These are phyloP conservation scores for Polyporus tsugae DNA, from an alignment of 1,284 basidiomycete genomes.

Conservation along the genomic window DNA sequence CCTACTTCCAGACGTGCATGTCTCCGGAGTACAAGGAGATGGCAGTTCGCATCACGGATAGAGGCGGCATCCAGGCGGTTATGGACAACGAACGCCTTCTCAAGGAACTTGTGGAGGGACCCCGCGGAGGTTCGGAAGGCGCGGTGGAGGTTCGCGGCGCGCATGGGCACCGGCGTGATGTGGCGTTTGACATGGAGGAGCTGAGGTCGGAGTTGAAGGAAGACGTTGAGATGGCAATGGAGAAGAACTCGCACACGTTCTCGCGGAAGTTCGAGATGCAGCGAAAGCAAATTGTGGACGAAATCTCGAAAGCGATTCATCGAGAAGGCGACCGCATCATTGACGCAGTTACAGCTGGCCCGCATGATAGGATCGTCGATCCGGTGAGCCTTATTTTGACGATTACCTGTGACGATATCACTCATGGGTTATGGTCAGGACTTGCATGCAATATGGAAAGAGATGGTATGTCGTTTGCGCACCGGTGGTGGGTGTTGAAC, in stretches of 20 bases:
- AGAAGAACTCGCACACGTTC: constrained; percentile 15
- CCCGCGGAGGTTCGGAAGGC: constrained; percentile 31
- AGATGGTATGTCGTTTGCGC: constrained; percentile 36
- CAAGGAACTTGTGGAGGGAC: constrained; percentile 36
- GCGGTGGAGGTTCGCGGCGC: neutral
- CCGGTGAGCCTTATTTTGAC: constrained; percentile 23
- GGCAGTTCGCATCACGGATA: constrained; percentile 21
- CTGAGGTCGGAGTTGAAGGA: constrained; percentile 13
- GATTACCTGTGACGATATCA: neutral
- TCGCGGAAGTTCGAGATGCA: constrained; percentile 25
- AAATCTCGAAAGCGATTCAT: constrained; percentile 32
- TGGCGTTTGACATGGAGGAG: constrained; percentile 7
- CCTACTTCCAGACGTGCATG: constrained; percentile 25
- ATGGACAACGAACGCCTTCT: constrained; percentile 29
- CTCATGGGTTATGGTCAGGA: constrained; percentile 18
- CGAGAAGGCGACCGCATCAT: constrained; percentile 40
- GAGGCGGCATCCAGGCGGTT: constrained; percentile 15
- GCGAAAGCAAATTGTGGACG: constrained; percentile 32
- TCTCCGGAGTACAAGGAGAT: constrained; percentile 28
- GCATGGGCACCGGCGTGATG: constrained; percentile 8
- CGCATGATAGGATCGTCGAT: constrained; percentile 40
- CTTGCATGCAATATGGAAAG: constrained; percentile 37
- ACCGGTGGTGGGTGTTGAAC: neutral
- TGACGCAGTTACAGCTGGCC: constrained; percentile 35
- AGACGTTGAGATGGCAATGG: constrained; percentile 10